Conservation (phyloP, 257 asterid genomes). For the Pogostemon cablin region DNA sequence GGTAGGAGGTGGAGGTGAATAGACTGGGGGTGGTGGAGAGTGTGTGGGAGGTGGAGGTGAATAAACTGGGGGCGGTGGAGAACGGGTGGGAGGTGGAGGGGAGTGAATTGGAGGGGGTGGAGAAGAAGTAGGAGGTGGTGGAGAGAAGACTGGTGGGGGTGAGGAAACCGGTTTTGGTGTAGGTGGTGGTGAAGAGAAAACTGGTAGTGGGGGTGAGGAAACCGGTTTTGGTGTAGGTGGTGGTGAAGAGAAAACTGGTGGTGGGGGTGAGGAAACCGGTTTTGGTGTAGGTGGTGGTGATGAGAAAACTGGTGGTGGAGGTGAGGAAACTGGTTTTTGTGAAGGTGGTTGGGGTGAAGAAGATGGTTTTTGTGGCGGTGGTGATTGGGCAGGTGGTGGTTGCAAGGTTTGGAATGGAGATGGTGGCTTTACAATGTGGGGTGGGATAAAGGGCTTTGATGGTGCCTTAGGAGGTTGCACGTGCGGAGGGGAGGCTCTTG, state of each 20-base stretch:
- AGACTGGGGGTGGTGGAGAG: conserved; percentile 32
- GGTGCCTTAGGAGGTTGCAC: conserved; percentile 22
- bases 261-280: conserved; percentile 18
- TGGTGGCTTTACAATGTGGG: conserved; percentile 23
- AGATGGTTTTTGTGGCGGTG: conserved; percentile 7
- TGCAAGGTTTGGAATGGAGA: background rate
- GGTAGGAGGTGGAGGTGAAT: conserved; percentile 1
- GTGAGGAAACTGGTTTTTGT: background rate
- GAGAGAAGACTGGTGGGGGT: conserved; percentile 14
- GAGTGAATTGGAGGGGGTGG: conserved; percentile 28
- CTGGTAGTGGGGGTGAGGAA: conserved; percentile 11
- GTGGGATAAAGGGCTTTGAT: conserved; percentile 26
- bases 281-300: conserved; percentile 26
- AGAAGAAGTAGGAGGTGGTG: conserved; percentile 20
- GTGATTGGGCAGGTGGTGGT: conserved; percentile 30
- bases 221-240: background rate
- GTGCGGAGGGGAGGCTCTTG: background rate
- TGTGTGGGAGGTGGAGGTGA: conserved; percentile 18
- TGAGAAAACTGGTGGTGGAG: background rate
- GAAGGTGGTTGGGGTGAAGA: conserved; percentile 23
- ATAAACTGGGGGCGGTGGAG: conserved; percentile 15
- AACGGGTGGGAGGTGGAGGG: conserved; percentile 21
- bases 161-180: background rate
- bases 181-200: background rate
- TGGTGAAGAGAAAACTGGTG: background rate